These are phyloP conservation scores for Cornus controversa DNA, from an alignment of 148 eudicot species.

Conservation along the genomic window DNA sequence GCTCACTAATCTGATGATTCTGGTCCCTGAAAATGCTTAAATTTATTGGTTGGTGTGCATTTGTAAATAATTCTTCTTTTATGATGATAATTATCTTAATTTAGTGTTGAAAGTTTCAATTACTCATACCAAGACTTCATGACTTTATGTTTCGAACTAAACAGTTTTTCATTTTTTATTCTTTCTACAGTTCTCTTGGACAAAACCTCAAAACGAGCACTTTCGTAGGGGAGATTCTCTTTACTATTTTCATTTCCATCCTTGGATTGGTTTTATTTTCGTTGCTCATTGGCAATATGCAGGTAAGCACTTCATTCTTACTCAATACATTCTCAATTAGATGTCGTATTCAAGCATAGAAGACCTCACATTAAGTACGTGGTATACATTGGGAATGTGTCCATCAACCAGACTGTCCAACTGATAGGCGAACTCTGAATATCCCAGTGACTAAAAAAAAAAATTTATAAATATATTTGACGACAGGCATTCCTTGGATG, in stretches of 20 bases:
- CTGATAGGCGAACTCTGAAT: background rate
- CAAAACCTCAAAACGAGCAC: slow-evolving; percentile 76
- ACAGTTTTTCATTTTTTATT: background rate
- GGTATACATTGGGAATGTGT: background rate
- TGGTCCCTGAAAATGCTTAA: background rate
- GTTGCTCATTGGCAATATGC: slow-evolving; percentile 87
- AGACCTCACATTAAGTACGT: background rate
- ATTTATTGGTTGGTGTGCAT: background rate
- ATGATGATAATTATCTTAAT: background rate
- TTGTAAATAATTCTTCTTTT: background rate
- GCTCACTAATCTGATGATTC: no score
- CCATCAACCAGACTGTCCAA: background rate
- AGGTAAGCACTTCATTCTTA: slow-evolving; percentile 36
- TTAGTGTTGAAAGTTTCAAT: background rate
- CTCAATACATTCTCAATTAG: background rate
- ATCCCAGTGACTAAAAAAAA: no score
- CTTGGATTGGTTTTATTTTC: slow-evolving; percentile 71
- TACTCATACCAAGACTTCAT: background rate
- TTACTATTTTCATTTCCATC: slow-evolving; percentile 58
- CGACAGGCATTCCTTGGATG: background rate
- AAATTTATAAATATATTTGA: background rate
- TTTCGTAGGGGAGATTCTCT: slow-evolving; percentile 50
- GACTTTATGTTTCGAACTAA: background rate
- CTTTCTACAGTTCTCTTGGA: slow-evolving; percentile 65
- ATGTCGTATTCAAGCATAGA: background rate